Base-by-base conservation (phyloP, 2,329 filamentous ascomycete genomes). In the Aspergillus vadensis region DNA sequence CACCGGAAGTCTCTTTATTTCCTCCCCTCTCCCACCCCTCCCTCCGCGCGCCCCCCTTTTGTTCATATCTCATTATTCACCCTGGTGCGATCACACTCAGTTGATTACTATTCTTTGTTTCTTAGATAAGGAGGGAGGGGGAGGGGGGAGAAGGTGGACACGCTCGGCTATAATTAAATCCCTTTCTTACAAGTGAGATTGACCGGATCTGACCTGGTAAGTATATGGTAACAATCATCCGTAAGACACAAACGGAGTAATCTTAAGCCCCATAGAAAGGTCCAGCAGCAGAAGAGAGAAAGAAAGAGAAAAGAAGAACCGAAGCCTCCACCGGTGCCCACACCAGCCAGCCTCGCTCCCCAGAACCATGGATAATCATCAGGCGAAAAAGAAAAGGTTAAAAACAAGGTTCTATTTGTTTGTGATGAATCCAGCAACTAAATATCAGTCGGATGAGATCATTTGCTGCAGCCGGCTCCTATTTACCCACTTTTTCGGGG, bases 331-430 rank as follows among this genome's bases (percentile, higher is more conserved):
- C 47, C 47, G 47, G 47, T 30, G 25, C 25, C 47, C 27, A n/a
- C 38, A 39, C 30, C 50, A 44, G 48, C 52, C 52, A 58, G 10
- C 60, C 41, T 43, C 43, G 48, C 43, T 52, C 59, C 32, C 63
- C 63, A 64, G 64, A 65, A 56, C 61, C 55, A 58, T 61, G 63
- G 61, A 65, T 63, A 67, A 57, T 58, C 67, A 63, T 71, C 68
- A 64, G 63, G 64, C 57, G 55, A 60, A 58, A 60, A 59, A 55
- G 52, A 60, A 62, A 64, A 64, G 60, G 62, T 62, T 64, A 60
- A 64, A 64, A 60, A 57, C 60, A 62, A 64, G 55, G 62, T 62
- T 64, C 55, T 48, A 39, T 53, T 48, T 64, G 55, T 55, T 62
- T 51, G 52, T 49, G 52, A 64, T 52, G 54, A 58, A 58, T 60